Conservation (phyloP, 2,329 filamentous ascomycete genomes). For the Stromatinia cepivora region DNA sequence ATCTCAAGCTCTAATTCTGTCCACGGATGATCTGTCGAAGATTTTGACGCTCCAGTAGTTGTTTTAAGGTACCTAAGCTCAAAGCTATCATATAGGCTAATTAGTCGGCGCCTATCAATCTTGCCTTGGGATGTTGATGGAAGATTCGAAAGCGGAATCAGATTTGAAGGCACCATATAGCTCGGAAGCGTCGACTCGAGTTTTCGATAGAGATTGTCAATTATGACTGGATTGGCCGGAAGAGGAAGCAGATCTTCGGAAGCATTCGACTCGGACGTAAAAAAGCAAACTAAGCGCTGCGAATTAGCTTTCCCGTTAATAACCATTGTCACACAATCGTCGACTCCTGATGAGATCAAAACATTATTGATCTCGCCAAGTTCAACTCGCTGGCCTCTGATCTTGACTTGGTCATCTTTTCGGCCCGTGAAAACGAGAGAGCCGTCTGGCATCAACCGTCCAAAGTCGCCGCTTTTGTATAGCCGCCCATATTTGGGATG, state of each 20-base stretch:
- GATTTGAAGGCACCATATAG: conserved; percentile 78
- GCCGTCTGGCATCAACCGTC: conserved; percentile 74
- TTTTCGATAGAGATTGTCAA: conserved; percentile 52
- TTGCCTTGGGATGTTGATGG: conserved; percentile 77
- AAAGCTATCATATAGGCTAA: conserved; percentile 50
- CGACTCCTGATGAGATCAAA: conserved; percentile 53
- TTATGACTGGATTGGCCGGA: conserved; percentile 41
- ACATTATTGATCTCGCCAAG: conserved; percentile 70
- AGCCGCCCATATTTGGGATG: conserved; percentile 70
- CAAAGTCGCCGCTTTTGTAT: conserved; percentile 82
- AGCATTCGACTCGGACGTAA: conserved; percentile 49
- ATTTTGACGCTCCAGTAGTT: conserved; percentile 32
- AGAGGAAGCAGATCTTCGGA: conserved; percentile 38
- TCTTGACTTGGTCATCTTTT: conserved; percentile 77
- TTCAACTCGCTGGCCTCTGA: conserved; percentile 79
- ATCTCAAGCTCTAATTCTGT: conserved; percentile 57
- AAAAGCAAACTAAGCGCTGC: conserved; percentile 68
- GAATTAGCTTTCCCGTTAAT: conserved; percentile 45
- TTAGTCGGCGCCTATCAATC: conserved; percentile 60
- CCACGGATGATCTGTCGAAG: conserved; percentile 44
- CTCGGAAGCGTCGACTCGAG: conserved; percentile 59
- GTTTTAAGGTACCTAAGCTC: conserved; percentile 47
- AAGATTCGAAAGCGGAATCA: conserved; percentile 68
- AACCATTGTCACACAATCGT: conserved; percentile 66
- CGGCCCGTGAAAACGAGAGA: conserved; percentile 72